Percentiles rank a stretch among this genome's conserved stretches.
Evolutionary conservation across 805 yeast species (phyloP).

Genomic region (Candida orba): DNA sequence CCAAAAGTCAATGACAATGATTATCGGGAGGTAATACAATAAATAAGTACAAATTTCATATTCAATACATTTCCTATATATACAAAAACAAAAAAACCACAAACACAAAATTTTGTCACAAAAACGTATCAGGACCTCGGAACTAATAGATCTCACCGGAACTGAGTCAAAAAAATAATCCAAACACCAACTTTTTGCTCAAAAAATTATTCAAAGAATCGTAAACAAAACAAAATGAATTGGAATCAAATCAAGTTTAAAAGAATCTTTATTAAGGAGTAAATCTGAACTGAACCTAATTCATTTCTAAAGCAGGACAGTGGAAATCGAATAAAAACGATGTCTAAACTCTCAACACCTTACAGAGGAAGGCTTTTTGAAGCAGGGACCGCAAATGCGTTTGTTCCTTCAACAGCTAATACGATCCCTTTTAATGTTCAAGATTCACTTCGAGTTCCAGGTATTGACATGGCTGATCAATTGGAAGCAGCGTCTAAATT

Average conservation of each 20-base stretch:
- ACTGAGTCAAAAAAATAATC: background rate
- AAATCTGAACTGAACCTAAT: background rate
- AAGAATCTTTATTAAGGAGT: background rate
- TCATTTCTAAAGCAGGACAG: background rate
- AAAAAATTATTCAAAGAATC: slow-evolving; percentile 1
- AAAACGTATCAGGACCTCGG: background rate
- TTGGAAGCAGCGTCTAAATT: slow-evolving; percentile 55
- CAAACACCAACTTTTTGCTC: background rate
- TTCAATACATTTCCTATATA: too few relatives aligned
- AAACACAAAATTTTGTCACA: background rate
- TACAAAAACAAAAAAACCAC: too few relatives aligned
- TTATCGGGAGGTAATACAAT: too few relatives aligned
- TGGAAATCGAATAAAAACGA: background rate
- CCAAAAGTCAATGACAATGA: too few relatives aligned
- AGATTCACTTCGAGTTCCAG: slow-evolving; percentile 27
- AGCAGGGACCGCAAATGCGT: background rate
- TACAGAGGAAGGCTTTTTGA: slow-evolving; percentile 18
- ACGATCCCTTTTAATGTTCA: slow-evolving; percentile 16
- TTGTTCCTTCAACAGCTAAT: slow-evolving; percentile 7
- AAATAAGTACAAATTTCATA: too few relatives aligned
- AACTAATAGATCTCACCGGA: background rate
- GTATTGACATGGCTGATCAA: slow-evolving; percentile 29
- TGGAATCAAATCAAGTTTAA: background rate
- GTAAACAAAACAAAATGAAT: slow-evolving; percentile 2
- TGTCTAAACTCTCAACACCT: slow-evolving; percentile 23